Base-by-base conservation (phyloP, 2,329 filamentous ascomycete genomes). In the Pleomassaria siparia region DNA sequence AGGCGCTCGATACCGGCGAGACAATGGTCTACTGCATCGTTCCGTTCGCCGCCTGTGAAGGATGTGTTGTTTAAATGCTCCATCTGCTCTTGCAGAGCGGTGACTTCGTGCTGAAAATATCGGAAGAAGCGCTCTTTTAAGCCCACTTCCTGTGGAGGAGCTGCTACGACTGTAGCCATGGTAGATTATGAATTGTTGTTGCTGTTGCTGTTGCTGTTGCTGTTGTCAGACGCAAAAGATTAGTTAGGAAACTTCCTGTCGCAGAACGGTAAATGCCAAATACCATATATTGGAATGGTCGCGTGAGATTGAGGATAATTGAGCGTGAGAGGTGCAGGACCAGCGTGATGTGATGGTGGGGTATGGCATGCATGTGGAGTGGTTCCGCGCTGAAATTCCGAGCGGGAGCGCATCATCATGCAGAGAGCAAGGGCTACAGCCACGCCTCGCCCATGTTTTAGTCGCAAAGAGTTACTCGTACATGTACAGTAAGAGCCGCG, bases 91-190 rank as follows among this genome's bases (percentile, higher is more conserved):
- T 91, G 86, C 12, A 96, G 79, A 43, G 80, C 90, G 39, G 83
- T 82, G 43, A 88, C 82, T 70, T 88, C 85, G 59, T 85, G 80
- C 56, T 89, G 86, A 63, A 96, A 96, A 66, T 90, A 87, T 59
- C 84, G 83, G 69, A 92, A 91, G 75, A 96, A 96, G 29, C 83
- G 83, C 64, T 92, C 86, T 58, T 91, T 94, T 47, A 83, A 72
- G 4, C 64, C 65, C 11, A 55, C 46, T n/a, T 63, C 62, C 20
- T 53, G 57, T 3, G 51, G 54, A 6, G 49, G 16, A 20, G 47
- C 44, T 29, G 44, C 21, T 12, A 35, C 32, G 12, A 35, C 16
- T 24, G 43, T 33, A 13, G 49, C 50, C 49, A 62, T 54, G 28
- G 25, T 50, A 33, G 13, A 21, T 20, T 15, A 43, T 20, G 20